These are phyloP conservation scores for Phytophthora pinifolia DNA, from an alignment of 352 stramenopile species.

Conservation along the genomic window DNA sequence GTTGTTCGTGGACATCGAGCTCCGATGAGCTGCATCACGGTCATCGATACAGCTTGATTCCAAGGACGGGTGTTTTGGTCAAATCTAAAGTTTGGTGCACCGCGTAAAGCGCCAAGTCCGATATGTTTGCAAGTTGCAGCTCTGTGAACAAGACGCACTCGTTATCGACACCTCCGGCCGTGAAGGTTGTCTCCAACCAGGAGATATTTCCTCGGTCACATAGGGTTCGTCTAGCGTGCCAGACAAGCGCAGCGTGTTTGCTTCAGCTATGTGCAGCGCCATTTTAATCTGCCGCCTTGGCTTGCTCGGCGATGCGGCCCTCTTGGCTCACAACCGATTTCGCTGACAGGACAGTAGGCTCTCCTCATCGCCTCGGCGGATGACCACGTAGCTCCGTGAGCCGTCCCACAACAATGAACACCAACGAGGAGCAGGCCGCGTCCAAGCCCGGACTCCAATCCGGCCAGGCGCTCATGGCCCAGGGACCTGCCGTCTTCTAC, in stretches of 20 bases:
- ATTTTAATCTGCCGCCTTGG: slow-evolving; percentile 14
- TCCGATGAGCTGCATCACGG: no score
- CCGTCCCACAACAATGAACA: neutral
- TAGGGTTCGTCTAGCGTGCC: slow-evolving; percentile 5
- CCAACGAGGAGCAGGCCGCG: neutral
- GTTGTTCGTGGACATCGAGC: neutral
- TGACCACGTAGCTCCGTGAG: no score
- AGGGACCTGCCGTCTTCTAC: slow-evolving; percentile 25
- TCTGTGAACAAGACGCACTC: no score
- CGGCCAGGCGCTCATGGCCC: slow-evolving; percentile 14
- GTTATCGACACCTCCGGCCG: no score
- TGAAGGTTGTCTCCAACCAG: neutral
- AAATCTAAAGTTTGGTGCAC: slow-evolving; percentile 5
- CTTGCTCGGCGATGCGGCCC: neutral
- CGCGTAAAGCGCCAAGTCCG: no score
- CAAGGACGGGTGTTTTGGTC: no score
- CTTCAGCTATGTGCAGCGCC: slow-evolving; percentile 2
- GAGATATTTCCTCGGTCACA: slow-evolving; percentile 20
- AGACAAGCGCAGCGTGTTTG: slow-evolving; percentile 21
- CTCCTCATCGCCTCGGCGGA: neutral
- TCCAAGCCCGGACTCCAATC: slow-evolving; percentile 11
- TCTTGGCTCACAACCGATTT: slow-evolving; percentile 15
- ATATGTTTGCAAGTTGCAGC: no score
- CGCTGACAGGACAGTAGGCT: neutral
- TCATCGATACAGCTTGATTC: no score